Evolutionary conservation across 805 yeast species (phyloP).

Genomic region (Monosporozyma aquatica): DNA sequence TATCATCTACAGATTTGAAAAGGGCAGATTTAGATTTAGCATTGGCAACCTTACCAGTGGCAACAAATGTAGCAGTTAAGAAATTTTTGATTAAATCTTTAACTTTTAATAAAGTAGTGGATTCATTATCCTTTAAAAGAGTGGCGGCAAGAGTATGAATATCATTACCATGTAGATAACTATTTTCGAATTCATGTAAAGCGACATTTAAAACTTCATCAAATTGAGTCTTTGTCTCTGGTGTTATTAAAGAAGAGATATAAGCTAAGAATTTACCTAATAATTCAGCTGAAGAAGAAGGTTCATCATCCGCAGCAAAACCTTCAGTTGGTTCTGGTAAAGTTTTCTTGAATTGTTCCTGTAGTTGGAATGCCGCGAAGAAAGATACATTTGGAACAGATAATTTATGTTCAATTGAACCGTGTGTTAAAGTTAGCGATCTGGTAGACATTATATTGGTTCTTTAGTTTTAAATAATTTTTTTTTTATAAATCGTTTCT

Average conservation of each 20-base stretch:
- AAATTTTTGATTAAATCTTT: constrained; percentile 72
- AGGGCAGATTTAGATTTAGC: constrained; percentile 48
- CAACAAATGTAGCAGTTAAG: constrained; percentile 48
- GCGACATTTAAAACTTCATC: constrained; percentile 63
- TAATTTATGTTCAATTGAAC: constrained; percentile 78
- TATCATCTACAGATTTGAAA: constrained; percentile 50
- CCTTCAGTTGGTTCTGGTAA: constrained; percentile 79
- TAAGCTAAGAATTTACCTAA: constrained; percentile 77
- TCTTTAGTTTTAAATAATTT: too few species aligned
- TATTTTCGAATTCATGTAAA: constrained; percentile 74
- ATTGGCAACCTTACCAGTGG: constrained; percentile 31
- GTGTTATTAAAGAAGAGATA: constrained; percentile 42
- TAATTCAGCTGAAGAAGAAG: constrained; percentile 76
- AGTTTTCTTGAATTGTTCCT: constrained; percentile 71
- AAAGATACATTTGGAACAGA: constrained; percentile 77
- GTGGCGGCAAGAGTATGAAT: constrained; percentile 82
- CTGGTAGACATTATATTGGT: constrained; percentile 38
- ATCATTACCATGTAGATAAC: constrained; percentile 66
- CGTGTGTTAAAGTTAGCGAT: constrained; percentile 78
- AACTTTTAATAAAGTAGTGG: constrained; percentile 61
- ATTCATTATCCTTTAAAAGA: constrained; percentile 45
- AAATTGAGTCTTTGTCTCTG: constrained; percentile 39
- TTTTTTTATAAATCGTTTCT: background rate
- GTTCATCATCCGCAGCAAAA: constrained; percentile 79
- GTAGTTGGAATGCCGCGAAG: constrained; percentile 75